Conservation (phyloP, 148 eudicot genomes). For the Vaccinium macrocarpon region DNA sequence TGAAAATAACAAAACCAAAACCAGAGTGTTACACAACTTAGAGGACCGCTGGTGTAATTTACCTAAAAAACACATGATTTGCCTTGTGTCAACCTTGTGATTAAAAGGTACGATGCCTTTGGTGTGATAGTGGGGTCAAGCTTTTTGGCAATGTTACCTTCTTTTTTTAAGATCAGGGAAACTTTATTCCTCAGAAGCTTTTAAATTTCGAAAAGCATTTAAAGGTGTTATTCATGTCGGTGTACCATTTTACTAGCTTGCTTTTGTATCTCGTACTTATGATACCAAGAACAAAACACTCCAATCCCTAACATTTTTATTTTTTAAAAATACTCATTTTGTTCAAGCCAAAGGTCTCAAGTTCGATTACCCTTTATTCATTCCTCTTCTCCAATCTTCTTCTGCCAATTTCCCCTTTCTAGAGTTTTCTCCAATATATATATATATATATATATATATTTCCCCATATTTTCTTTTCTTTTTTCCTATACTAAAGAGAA, state of each 20-base stretch:
- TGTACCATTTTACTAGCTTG: not conserved
- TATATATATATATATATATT: too few species aligned
- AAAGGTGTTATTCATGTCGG: not conserved
- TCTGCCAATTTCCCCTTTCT: too few species aligned
- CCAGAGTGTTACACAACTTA: not conserved
- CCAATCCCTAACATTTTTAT: not conserved
- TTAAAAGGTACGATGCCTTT: slow-evolving; percentile 7
- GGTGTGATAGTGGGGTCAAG: slow-evolving; percentile 8
- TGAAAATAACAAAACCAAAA: not conserved
- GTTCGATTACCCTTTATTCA: too few species aligned
- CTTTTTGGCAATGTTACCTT: slow-evolving; percentile 5
- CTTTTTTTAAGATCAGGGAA: not conserved
- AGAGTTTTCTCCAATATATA: too few species aligned
- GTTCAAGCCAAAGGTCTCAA: too few species aligned
- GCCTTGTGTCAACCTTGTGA: slow-evolving; percentile 2
- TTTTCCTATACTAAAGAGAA: too few species aligned
- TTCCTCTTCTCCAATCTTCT: too few species aligned
- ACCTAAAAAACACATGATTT: not conserved
- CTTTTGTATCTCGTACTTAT: not conserved
- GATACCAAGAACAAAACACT: not conserved
- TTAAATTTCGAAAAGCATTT: not conserved
- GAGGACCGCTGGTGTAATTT: not conserved
- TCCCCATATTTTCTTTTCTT: too few species aligned
- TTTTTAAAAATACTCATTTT: not conserved
- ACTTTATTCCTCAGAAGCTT: not conserved